Conservation (phyloP, 2,329 filamentous ascomycete species). For the Didymella pinodella region DNA sequence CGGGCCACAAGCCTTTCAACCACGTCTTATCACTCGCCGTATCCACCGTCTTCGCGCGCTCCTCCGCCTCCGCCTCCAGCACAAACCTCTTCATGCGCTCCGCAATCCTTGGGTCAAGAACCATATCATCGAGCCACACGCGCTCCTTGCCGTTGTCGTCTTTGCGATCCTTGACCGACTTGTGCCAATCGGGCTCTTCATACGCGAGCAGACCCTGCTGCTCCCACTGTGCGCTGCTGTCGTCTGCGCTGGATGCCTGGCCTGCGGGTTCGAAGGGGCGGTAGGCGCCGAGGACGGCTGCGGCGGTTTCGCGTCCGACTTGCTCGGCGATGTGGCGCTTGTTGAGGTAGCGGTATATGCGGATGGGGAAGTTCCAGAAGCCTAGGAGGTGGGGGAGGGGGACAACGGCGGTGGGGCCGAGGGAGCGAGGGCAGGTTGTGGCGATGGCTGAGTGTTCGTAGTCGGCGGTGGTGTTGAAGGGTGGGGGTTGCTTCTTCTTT, state of each 20-base stretch:
- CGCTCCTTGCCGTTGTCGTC: conserved; percentile 61
- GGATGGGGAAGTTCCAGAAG: conserved; percentile 86
- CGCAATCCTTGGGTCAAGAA: conserved; percentile 77
- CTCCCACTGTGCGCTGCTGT: conserved; percentile 60
- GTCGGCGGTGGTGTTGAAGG: conserved; percentile 75
- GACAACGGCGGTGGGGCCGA: conserved; percentile 77
- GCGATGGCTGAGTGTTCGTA: conserved; percentile 75
- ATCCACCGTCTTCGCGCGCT: conserved; percentile 59
- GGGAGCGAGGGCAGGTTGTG: conserved; percentile 69
- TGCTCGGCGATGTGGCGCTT: conserved; percentile 84
- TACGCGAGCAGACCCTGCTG: conserved; percentile 69
- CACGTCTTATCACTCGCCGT: conserved; percentile 35
- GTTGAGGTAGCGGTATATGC: conserved; percentile 87
- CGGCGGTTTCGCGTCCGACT: conserved; percentile 86
- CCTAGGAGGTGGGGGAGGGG: conserved; percentile 89
- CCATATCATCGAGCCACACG: conserved; percentile 78
- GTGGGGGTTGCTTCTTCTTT: conserved; percentile 67
- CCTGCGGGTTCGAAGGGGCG: conserved; percentile 53
- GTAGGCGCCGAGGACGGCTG: conserved; percentile 73
- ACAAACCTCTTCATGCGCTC: conserved; percentile 83
- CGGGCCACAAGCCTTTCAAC: conserved; percentile 44
- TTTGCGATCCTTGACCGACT: conserved; percentile 69
- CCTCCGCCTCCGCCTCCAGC: conserved; percentile 73
- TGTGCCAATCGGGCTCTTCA: conserved; percentile 86
- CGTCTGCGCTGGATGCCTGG: conserved; percentile 38